These are phyloP conservation scores for Fusarium armeniacum DNA, from an alignment of 2,329 filamentous ascomycete genomes.

Conservation along the genomic window DNA sequence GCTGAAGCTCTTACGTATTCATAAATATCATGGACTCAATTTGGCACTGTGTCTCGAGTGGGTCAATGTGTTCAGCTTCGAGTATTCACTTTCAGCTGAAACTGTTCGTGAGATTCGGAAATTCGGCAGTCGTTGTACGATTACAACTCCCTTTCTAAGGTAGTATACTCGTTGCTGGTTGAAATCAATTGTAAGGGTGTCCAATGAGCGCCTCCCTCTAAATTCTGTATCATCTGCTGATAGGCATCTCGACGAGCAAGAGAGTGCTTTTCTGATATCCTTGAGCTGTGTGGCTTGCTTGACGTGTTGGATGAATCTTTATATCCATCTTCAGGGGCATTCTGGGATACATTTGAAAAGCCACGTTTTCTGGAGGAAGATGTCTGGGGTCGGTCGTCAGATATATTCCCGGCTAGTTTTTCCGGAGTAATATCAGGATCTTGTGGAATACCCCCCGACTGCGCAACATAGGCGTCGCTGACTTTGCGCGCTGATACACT, in stretches of 20 bases:
- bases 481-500: neutral
- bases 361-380: slow-evolving; percentile 39
- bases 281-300: slow-evolving; percentile 32
- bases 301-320: slow-evolving; percentile 21
- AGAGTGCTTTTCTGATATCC: slow-evolving; percentile 41
- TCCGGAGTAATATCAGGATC: neutral
- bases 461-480: neutral
- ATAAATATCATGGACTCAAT: neutral
- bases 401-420: neutral
- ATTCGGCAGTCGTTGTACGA: neutral
- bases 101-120: neutral
- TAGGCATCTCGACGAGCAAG: slow-evolving; percentile 53
- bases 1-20: slow-evolving; percentile 25
- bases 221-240: slow-evolving; percentile 51
- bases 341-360: slow-evolving; percentile 29
- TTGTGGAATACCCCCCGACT: neutral
- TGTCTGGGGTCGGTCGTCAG: neutral
- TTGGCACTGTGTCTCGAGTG: neutral
- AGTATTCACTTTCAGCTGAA: neutral
- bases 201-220: slow-evolving; percentile 49
- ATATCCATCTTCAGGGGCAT: neutral
- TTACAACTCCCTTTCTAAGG: slow-evolving; percentile 54
- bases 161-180: slow-evolving; percentile 53
- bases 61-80: neutral
- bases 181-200: slow-evolving; percentile 54